Evolutionary conservation across 2,329 filamentous ascomycete species (phyloP), one percentile per base, ranked within the genome.

Genomic region (Fusarium equiseti): DNA sequence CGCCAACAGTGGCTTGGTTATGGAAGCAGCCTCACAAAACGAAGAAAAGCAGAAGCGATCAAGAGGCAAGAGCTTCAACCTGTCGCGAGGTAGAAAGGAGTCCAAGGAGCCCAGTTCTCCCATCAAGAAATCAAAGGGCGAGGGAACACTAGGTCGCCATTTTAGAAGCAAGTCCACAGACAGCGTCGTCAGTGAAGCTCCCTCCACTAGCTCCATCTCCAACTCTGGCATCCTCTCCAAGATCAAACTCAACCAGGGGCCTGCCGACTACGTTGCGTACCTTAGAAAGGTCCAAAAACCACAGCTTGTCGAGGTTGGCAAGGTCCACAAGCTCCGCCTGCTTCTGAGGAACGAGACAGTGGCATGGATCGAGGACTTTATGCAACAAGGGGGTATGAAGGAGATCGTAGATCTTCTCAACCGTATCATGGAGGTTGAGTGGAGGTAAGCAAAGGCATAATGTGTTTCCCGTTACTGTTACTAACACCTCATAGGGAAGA

Each of bases 271-370:
- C 81, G 94, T 98, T 40, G 86, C 88, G 24, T 97, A 98, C 78
- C 83, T 98, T 73, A 88, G 89, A 75, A 95, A 94, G 79, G 91
- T 92, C 2, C 91, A 90, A 72, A 92, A 93, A 80, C 94, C 94
- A 0, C 89, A 96, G 75, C 84, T 90, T 42, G 91, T 98, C 12
- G 95, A 98, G 79, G 93, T 98, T n/a, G 94, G 95, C 46, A 95
- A 96, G 78, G 83, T 99, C 38, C 96, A 98, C 82, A 98, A 98
- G 81, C 86, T 99, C 48, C 90, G 95, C 16, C 86, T 98, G 22
- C 83, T 98, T 55, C 86, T 99, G 56, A 90, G 96, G 20, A 98
- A 98, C 76, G 96, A 99, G 83, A 97, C 95, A 0, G 94, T 99
- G 8, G 89, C 92, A 15, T 99, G 96, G 96, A 97, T 97, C 5